phyloP scores from a whole-genome alignment of 1,284 basidiomycete species.

The Fomitiporia mediterranea region DNA sequence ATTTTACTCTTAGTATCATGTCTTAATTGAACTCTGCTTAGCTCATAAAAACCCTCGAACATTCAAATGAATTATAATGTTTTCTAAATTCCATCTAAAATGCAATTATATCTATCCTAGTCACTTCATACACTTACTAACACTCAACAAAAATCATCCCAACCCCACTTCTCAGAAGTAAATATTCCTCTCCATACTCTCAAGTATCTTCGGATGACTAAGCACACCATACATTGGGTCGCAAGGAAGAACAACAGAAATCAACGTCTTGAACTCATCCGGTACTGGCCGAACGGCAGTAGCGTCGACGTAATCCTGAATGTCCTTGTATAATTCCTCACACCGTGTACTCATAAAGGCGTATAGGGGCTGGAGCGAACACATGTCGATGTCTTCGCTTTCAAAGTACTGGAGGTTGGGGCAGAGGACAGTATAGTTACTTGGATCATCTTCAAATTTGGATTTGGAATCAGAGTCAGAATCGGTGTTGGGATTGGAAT shows the following conservation, averaged over 20 bases:
- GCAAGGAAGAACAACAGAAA: neutral
- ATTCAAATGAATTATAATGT: too few relatives aligned
- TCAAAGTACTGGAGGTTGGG: slow-evolving; percentile 6
- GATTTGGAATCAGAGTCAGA: neutral
- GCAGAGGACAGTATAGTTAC: slow-evolving; percentile 2
- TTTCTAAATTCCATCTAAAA: too few relatives aligned
- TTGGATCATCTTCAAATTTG: neutral
- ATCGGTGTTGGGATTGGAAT: neutral
- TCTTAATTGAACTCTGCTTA: too few relatives aligned
- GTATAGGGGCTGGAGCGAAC: slow-evolving; percentile 5
- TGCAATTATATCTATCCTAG: too few relatives aligned
- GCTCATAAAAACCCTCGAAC: too few relatives aligned
- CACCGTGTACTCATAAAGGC: neutral
- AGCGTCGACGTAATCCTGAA: neutral
- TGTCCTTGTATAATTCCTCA: neutral
- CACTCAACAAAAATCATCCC: too few relatives aligned
- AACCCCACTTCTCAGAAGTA: slow-evolving; percentile 9
- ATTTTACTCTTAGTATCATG: too few relatives aligned
- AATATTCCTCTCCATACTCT: neutral
- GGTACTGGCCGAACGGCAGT: neutral
- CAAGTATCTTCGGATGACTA: slow-evolving; percentile 8
- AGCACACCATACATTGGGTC: neutral
- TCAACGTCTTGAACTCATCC: slow-evolving; percentile 8
- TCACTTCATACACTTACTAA: too few relatives aligned
- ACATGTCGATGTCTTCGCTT: neutral